Base-by-base conservation (phyloP, 31 red algal genomes). In the Porphyra umbilicalis region DNA sequence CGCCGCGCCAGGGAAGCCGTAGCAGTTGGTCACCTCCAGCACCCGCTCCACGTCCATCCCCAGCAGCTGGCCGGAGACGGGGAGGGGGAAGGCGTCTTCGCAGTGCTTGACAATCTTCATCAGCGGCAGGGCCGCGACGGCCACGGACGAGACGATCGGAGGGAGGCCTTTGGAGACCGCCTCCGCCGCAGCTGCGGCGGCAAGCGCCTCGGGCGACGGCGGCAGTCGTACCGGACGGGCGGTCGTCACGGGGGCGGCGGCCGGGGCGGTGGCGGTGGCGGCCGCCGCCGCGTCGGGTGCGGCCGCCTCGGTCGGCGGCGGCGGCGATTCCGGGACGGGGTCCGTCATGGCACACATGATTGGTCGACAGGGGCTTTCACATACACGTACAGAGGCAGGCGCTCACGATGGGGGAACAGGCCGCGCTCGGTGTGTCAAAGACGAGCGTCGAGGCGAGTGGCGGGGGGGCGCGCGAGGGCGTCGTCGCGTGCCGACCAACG, bases 81-180 rank as follows among this genome's bases (percentile, higher is more conserved):
- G 86, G 80, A 90, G 81, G 15, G 95, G 90, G 85, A 89, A 94
- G 33, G 89, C 91, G 33, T 97, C 95, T 39, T 93, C 85, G 83
- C 95, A 97, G 84, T 97, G 95, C 80, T 94, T 93, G 81, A 97
- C 90, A 76, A 97, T 85, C 89, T 97, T 97, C 91, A 97, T 89
- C 76, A 97, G 33, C 34, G 57, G 57, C 16, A 71, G 57, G 57
- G 57, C 57, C 2, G 57, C 57, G 25, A 71, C 57, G 14, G 25
- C 30, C 20, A 71, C 25, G 25, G 57, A 71, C 25, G 57, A n/a
- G 57, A 71, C 30, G 57, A 71, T 71, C 25, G 57, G 57, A 71
- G 57, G 57, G 57, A 71, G 57, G 57, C 57, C 30, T 29, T 71
- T 71, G 20, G 57, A n/a, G 2, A 71, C 57, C 20, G 57, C 57